Conservation (phyloP, 2,329 filamentous ascomycete genomes). For the Coleophoma eucalyptorum region DNA sequence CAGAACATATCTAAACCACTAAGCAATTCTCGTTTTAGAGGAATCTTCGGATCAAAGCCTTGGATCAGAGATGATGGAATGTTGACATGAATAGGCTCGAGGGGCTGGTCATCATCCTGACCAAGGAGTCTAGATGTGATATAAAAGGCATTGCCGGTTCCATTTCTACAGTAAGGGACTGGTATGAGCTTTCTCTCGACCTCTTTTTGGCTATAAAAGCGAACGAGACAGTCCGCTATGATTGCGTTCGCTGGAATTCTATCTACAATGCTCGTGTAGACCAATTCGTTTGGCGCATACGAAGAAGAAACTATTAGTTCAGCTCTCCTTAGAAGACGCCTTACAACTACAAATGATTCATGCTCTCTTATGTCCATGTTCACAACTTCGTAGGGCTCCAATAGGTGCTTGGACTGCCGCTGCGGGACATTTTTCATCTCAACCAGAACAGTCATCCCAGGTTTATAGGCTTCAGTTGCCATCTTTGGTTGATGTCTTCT, state of each 20-base stretch:
- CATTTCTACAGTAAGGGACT: conserved; percentile 61
- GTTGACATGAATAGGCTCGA: conserved; percentile 29
- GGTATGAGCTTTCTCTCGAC: conserved; percentile 37
- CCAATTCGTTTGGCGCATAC: conserved; percentile 40
- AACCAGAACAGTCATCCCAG: conserved; percentile 54
- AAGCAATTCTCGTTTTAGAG: conserved; percentile 34
- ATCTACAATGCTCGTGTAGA: conserved; percentile 46
- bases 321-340: conserved; percentile 47
- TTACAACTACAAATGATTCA: conserved; percentile 36
- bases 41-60: conserved; percentile 45
- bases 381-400: conserved; percentile 62
- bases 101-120: conserved; percentile 14
- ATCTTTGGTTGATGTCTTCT: conserved; percentile 8
- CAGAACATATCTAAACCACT: conserved; percentile 71
- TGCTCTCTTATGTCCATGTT: conserved; percentile 24
- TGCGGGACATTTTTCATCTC: conserved; percentile 2
- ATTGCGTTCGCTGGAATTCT: conserved; percentile 37
- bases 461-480: conserved; percentile 27
- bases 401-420: conserved; percentile 37
- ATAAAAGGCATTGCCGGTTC: conserved; percentile 64
- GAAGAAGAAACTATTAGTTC: conserved; percentile 28
- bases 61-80: conserved; percentile 41
- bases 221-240: conserved; percentile 53
- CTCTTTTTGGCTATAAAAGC: conserved; percentile 43
- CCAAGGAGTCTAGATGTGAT: conserved; percentile 42